Evolutionary conservation across 2,329 filamentous ascomycete species (phyloP).

Genomic region (Didymella lethalis): DNA sequence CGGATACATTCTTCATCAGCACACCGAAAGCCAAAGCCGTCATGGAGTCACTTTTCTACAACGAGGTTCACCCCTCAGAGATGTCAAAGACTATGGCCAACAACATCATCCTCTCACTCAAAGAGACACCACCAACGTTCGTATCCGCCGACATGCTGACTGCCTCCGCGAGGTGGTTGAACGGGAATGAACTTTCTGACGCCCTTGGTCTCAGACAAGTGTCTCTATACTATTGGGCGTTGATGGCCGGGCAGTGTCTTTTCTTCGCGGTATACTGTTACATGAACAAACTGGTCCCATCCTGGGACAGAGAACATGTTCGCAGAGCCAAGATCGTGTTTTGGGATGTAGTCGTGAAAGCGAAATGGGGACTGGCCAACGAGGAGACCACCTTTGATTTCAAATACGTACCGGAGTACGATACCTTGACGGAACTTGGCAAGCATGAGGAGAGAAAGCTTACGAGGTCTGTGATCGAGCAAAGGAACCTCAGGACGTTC

Average conservation of each 20-base stretch:
- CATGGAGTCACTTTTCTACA: conserved; percentile 72
- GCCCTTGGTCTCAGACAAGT: conserved; percentile 66
- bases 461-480: conserved; percentile 53
- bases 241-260: conserved; percentile 72
- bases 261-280: conserved; percentile 68
- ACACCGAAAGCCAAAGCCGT: conserved; percentile 64
- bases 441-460: conserved; percentile 52
- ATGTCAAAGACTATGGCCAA: conserved; percentile 72
- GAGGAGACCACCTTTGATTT: conserved; percentile 72
- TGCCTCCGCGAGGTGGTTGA: conserved; percentile 73
- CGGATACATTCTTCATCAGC: conserved; percentile 66
- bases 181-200: conserved; percentile 69
- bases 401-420: conserved; percentile 70
- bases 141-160: conserved; percentile 72
- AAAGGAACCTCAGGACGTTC: conserved; percentile 58
- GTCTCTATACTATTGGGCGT: conserved; percentile 63
- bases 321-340: conserved; percentile 60
- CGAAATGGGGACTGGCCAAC: conserved; percentile 68
- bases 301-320: conserved; percentile 62
- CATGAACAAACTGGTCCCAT: conserved; percentile 58
- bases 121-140: conserved; percentile 70
- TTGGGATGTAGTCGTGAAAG: conserved; percentile 68
- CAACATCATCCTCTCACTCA: conserved; percentile 76
- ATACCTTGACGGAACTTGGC: conserved; percentile 59
- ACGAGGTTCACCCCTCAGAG: conserved; percentile 71